Base-by-base conservation (phyloP, 257 asterid species). In the Nicotiana noctiflora region DNA sequence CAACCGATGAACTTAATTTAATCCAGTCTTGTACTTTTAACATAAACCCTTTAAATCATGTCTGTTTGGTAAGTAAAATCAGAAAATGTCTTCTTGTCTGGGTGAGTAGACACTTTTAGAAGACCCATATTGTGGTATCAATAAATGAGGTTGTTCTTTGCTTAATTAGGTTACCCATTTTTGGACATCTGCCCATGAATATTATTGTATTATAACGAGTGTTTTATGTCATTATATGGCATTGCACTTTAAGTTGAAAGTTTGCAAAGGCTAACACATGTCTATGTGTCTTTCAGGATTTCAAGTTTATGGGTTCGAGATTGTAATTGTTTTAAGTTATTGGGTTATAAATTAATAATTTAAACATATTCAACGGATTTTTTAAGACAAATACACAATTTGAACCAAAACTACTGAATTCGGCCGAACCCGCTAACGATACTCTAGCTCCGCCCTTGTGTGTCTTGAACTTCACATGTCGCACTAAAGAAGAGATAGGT, bases 1-100 rank as follows among this genome's bases (percentile, higher is more conserved):
- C 12, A 1, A 8, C 49, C 2, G 2, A 10, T 25, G 27, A 25
- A 25, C 49, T 40, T 40, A 40, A 40, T 40, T 40, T 40, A 40
- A 40, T 40, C 12, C 2, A 2, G 3, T 40, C 49, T 40, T 40
- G 49, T 40, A 40, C 49, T 40, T 40, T 8, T 40, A 40, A n/a
- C 76, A 70, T 19, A 44, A 70, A 44, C 59, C 57, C 57, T 70
- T 70, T 44, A 70, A 40, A 40, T 70, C 19, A 72, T 44, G 49
- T 46, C 3, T 75, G 74, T 76, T 75, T 76, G 85, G 85, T 65
- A 72, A 6, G 57, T 17, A 40, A 82, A 65, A 11, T 66, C 32
- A 66, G 21, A 40, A 82, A 65, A 11, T 56, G 57, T 55, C 46
- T 56, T 65, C 59, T 15, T 53, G 85, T 77, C 79, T 14, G 64